These are phyloP conservation scores for Xylaria sp. DNA, from an alignment of 495 filamentous ascomycete species.

Conservation along the genomic window DNA sequence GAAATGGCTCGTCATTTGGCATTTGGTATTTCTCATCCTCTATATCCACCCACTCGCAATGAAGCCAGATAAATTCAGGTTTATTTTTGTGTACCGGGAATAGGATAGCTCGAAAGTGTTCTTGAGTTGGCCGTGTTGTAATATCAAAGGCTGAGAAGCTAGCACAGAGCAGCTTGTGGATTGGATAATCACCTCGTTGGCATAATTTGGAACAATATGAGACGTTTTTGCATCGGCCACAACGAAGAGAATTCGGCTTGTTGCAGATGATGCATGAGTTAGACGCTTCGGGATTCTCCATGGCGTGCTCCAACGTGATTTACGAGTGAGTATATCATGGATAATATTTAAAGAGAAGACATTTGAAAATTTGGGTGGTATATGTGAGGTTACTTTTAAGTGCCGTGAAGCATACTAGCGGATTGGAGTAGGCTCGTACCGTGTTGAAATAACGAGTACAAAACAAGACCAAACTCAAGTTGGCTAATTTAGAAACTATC, in stretches of 20 bases:
- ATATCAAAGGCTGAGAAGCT: background rate
- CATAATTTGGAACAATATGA: conserved; percentile 10
- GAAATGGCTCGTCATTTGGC: background rate
- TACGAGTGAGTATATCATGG: no score
- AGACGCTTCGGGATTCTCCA: conserved; percentile 16
- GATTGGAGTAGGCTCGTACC: no score
- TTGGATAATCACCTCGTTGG: conserved; percentile 2
- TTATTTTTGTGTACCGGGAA: background rate
- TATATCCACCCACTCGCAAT: conserved; percentile 3
- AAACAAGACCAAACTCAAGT: no score
- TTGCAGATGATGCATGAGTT: conserved; percentile 30
- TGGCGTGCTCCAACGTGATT: conserved; percentile 16
- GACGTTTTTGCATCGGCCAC: conserved; percentile 10
- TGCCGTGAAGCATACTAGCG: no score
- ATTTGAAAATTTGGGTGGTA: no score
- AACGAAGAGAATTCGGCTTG: conserved; percentile 21
- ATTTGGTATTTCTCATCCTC: background rate
- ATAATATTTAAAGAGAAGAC: no score
- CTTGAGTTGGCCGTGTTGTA: background rate
- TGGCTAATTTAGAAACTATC: no score
- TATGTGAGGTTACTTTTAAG: no score
- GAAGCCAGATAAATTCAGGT: conserved; percentile 8
- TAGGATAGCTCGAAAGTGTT: background rate
- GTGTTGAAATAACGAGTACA: no score
- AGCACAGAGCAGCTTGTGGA: conserved; percentile 4